These are phyloP conservation scores for Setaria italica DNA, from an alignment of 202 grass and related monocot species.

Conservation along the genomic window DNA sequence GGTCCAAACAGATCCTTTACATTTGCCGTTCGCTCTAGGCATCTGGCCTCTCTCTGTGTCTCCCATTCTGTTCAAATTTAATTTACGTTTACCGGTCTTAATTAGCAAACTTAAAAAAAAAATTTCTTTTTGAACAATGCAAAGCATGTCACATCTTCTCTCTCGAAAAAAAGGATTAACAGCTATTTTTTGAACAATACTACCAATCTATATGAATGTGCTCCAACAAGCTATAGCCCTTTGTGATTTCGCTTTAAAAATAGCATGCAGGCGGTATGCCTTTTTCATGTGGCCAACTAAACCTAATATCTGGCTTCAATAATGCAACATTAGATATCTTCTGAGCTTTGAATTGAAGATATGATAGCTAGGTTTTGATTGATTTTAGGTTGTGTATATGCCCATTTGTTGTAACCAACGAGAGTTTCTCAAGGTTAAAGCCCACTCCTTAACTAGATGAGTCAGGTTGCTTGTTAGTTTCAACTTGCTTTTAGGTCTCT, in stretches of 20 bases:
- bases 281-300: constrained; percentile 32
- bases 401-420: constrained; percentile 48
- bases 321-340: not conserved
- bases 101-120: too few relatives aligned
- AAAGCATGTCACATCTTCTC: too few relatives aligned
- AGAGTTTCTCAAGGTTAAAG: constrained; percentile 24
- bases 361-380: not conserved
- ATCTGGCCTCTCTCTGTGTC: too few relatives aligned
- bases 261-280: not conserved
- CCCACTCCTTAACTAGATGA: constrained; percentile 15
- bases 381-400: not conserved
- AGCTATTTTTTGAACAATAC: too few relatives aligned
- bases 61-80: not conserved
- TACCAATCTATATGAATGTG: too few relatives aligned
- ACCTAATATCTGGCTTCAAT: constrained; percentile 2
- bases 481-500: constrained; percentile 33
- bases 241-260: not conserved
- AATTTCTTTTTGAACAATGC: too few relatives aligned
- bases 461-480: constrained; percentile 39
- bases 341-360: not conserved
- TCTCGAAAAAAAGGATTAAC: too few relatives aligned
- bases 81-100: not conserved
- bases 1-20: too few relatives aligned
- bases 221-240: too few relatives aligned
- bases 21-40: too few relatives aligned